Conservation (phyloP, 129 eudicot genomes). For the Ambrosia artemisiifolia region DNA sequence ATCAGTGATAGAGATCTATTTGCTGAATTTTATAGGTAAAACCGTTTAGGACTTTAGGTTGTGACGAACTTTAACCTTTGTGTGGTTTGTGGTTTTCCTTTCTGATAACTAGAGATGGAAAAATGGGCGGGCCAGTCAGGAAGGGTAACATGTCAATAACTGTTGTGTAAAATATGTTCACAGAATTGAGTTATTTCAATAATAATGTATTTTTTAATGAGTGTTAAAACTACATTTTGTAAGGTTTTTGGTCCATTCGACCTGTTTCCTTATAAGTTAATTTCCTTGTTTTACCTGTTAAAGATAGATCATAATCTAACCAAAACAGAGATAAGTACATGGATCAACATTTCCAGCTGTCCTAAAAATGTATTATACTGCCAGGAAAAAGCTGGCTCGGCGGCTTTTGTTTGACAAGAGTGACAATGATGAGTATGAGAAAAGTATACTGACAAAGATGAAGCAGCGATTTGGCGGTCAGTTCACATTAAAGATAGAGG, state of each 20-base stretch:
- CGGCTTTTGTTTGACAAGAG: conserved; percentile 80
- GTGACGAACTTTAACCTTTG: neutral
- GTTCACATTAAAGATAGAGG: conserved; percentile 88
- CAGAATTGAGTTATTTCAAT: neutral
- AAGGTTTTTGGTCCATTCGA: neutral
- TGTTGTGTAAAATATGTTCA: neutral
- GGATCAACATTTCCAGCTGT: neutral
- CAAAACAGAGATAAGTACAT: no score
- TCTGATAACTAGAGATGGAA: neutral
- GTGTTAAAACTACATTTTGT: no score
- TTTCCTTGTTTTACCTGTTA: neutral
- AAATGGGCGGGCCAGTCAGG: neutral
- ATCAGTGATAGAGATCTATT: conserved; percentile 85
- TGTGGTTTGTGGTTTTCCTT: neutral
- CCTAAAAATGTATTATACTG: neutral
- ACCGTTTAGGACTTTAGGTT: neutral
- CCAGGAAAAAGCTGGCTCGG: conserved; percentile 82
- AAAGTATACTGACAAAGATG: conserved; percentile 74
- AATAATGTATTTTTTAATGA: neutral
- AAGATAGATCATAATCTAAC: neutral
- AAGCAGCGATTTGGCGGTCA: conserved; percentile 95
- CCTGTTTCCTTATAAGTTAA: neutral
- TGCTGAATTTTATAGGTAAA: conserved; percentile 79
- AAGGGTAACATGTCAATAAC: neutral
- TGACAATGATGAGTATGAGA: conserved; percentile 87